A percentile compares a stretch with the other conserved stretches of the same genome.
Evolutionary conservation across 116 monocot genomes (phyloP).

Genomic region (Trichopus zeylanicus): DNA sequence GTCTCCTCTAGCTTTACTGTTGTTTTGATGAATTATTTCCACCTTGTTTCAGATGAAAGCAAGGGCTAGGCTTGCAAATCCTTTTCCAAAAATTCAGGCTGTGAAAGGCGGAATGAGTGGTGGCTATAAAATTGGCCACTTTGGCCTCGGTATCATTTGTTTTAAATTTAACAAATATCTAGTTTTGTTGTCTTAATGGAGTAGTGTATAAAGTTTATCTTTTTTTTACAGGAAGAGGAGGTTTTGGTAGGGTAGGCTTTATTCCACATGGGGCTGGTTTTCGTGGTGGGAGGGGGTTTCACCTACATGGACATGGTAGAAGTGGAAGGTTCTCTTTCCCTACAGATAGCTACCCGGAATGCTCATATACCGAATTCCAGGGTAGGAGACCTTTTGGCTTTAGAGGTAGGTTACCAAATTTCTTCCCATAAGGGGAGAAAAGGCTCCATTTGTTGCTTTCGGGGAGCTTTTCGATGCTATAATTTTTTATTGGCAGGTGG

Average conservation of each 20-base stretch:
- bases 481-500: constrained; percentile 29
- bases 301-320: constrained; percentile 37
- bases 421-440: neutral
- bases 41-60: constrained; percentile 38
- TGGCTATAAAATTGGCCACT: constrained; percentile 55
- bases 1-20: neutral
- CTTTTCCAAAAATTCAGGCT: constrained; percentile 64
- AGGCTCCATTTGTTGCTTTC: neutral
- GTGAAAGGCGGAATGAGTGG: constrained; percentile 78
- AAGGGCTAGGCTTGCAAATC: constrained; percentile 73
- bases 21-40: neutral
- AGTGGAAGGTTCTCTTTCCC: constrained; percentile 42
- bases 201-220: neutral
- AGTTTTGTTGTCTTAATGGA: neutral
- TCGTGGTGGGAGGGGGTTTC: constrained; percentile 47
- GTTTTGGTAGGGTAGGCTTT: constrained; percentile 59
- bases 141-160: constrained; percentile 31
- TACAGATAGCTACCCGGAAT: constrained; percentile 15
- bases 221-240: constrained; percentile 28
- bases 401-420: constrained; percentile 24
- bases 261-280: constrained; percentile 37
- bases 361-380: constrained; percentile 32
- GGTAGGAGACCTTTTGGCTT: constrained; percentile 42
- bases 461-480: neutral
- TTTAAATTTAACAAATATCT: too few relatives aligned